Percentiles rank a stretch among this genome's conserved stretches.
These are phyloP conservation scores for Saturnispora sekii DNA, from an alignment of 805 yeast genomes.

Conservation along the genomic window DNA sequence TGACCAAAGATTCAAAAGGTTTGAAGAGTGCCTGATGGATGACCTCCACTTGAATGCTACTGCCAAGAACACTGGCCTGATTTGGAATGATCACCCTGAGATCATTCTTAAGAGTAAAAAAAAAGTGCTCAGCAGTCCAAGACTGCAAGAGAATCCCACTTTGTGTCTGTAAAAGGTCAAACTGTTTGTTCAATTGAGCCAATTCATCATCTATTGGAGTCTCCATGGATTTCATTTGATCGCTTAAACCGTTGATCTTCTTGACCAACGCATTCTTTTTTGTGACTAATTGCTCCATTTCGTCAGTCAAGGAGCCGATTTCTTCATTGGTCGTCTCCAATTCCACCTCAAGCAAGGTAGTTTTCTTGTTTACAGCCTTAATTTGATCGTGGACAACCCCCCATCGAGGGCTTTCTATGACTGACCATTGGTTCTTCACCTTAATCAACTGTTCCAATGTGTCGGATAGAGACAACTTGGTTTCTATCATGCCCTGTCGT, in stretches of 20 bases:
- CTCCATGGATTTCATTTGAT: background rate
- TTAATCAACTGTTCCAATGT: slow-evolving; percentile 10
- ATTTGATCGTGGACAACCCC: slow-evolving; percentile 2
- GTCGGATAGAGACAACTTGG: slow-evolving; percentile 15
- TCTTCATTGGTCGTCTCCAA: slow-evolving; percentile 1
- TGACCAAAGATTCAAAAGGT: slow-evolving; percentile 6
- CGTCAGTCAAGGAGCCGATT: background rate
- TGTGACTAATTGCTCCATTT: slow-evolving; percentile 1
- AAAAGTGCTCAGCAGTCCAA: background rate
- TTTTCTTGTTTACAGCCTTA: background rate
- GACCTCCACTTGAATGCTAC: background rate
- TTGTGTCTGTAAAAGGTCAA: slow-evolving; percentile 6
- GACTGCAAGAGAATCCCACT: background rate
- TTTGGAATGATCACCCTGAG: background rate
- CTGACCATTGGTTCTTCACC: slow-evolving; percentile 9
- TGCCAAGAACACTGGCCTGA: too few relatives aligned
- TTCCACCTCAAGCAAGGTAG: background rate
- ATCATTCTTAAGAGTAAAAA: background rate
- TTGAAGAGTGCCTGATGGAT: background rate
- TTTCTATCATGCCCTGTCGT: slow-evolving; percentile 18
- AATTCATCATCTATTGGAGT: slow-evolving; percentile 16
- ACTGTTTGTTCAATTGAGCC: slow-evolving; percentile 6
- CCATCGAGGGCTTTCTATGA: slow-evolving; percentile 8
- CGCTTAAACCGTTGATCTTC: slow-evolving; percentile 6
- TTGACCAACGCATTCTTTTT: background rate